A percentile compares a stretch with the other conserved stretches of the same genome.
Evolutionary conservation across 2,329 filamentous ascomycete species (phyloP).

Genomic region (Mollisia scopiformis): DNA sequence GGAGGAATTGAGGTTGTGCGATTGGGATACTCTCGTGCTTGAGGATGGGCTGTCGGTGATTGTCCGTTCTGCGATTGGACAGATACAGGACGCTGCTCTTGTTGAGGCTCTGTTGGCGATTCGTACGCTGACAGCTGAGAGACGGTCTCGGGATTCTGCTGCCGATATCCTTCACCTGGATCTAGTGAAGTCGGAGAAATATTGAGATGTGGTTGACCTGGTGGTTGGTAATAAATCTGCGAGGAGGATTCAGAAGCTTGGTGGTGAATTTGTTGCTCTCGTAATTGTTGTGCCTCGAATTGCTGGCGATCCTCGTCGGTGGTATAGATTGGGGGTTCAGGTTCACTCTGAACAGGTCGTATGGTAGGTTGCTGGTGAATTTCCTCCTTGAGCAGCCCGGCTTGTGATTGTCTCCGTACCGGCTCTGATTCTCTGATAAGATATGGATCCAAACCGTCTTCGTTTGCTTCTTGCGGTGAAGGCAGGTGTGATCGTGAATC

Average conservation of each 20-base stretch:
- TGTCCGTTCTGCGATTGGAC: conserved; percentile 33
- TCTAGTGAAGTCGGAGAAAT: conserved; percentile 36
- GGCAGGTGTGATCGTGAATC: conserved; percentile 31
- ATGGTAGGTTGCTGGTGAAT: conserved; percentile 30
- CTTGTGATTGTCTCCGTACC: conserved; percentile 13
- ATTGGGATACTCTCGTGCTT: conserved; percentile 30
- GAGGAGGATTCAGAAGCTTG: conserved; percentile 24
- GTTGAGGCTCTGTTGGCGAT: conserved; percentile 47
- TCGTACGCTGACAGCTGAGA: conserved; percentile 64
- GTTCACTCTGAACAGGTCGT: conserved; percentile 29
- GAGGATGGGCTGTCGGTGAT: conserved; percentile 26
- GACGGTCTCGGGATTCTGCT: conserved; percentile 62
- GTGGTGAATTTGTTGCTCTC: conserved; percentile 31
- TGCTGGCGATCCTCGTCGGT: conserved; percentile 39
- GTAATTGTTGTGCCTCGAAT: conserved; percentile 24
- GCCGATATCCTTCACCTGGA: conserved; percentile 40
- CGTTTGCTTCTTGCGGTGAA: conserved; percentile 34
- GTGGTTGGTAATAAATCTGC: conserved; percentile 33
- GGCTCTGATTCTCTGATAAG: conserved; percentile 30
- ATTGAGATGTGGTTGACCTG: conserved; percentile 36
- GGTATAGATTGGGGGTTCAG: conserved; percentile 23
- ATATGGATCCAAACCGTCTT: conserved; percentile 35
- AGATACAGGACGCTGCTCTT: conserved; percentile 34
- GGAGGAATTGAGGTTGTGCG: conserved; percentile 31
- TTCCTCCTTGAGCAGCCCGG: conserved; percentile 23